phyloP scores from a whole-genome alignment of 306 rosid species.

The Carpinus viminea region DNA sequence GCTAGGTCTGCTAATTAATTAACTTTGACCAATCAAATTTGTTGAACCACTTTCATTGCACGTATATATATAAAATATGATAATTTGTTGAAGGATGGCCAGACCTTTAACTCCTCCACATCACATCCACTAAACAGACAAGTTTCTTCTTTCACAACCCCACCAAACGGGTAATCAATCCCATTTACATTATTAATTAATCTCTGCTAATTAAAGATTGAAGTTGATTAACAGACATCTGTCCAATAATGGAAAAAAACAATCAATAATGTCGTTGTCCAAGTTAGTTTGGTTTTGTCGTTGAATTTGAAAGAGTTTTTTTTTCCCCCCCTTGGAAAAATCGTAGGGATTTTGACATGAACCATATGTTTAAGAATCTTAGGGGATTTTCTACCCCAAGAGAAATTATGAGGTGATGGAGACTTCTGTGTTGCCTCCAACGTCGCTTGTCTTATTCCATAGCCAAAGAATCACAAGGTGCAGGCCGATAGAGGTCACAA shows the following conservation, averaged over 20 bases:
- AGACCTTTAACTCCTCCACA: neutral
- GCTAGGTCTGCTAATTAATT: neutral
- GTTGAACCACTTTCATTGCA: neutral
- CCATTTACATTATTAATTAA: too few relatives aligned
- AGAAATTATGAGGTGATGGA: conserved; percentile 7
- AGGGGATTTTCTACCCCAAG: neutral
- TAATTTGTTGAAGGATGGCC: neutral
- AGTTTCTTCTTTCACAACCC: neutral
- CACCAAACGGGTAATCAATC: neutral
- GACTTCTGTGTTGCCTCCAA: conserved; percentile 8
- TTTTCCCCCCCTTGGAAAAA: neutral
- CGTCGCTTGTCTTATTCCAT: conserved; percentile 10
- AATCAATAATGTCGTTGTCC: too few relatives aligned
- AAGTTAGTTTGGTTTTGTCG: neutral
- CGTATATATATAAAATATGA: neutral
- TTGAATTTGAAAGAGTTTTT: neutral
- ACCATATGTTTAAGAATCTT: conserved; percentile 2
- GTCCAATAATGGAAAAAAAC: neutral
- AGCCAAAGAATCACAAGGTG: conserved; percentile 16
- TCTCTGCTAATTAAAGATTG: too few relatives aligned
- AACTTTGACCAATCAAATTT: neutral
- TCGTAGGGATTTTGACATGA: conserved; percentile 7
- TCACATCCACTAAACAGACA: neutral
- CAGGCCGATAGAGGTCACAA: conserved; percentile 3
- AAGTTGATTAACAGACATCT: neutral